Evolutionary conservation across 495 filamentous ascomycete species (phyloP), one percentile per base, ranked within the genome.

Genomic region (Penicillium argentinense): DNA sequence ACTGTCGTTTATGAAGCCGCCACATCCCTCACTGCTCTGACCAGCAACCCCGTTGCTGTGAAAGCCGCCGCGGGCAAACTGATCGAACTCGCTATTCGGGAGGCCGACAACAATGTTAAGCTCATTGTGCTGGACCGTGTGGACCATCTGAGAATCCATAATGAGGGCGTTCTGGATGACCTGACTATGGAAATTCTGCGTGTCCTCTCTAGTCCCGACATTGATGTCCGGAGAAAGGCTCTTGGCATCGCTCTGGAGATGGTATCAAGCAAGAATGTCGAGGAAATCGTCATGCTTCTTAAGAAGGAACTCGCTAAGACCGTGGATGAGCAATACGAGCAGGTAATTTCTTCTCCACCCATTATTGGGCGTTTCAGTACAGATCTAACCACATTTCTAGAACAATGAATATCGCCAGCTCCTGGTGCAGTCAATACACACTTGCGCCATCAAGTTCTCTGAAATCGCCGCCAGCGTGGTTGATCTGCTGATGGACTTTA

Each of bases 251-350:
- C 91, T 8, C 69, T 99, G 68, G 91, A 97, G 54, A 97, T 99
- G 93, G 89, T 97, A 9, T 91, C 91, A 0, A 96, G 90, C 81
- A 96, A 95, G 76, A 99, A 99, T 54, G 92, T 98, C 5, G 93
- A 97, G 63, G 95, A 97, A 57, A 95, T 97, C 14, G 88, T 97
- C 19, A 81, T 96, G 67, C 79, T 99, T 1, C 77, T 99, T 23
- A 97, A 97, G 73, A 97, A 97, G 63, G 95, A 99, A 68, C 83
- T 99, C 32, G 83, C 88, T 29, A 97, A 97, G 78, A 97, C 95
- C 0, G 87, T 97, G 26, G 92, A 99, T 65, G 92, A 97, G 71
- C 89, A 96, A 64, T 97, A 96, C 72, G 95, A 99, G 72, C 96
- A 96, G 74, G 79, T 81, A 68, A 25, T 48, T 47, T 43, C 25